Conservation (phyloP, 2,329 filamentous ascomycete genomes). For the Pestalotiopsis sp. region DNA sequence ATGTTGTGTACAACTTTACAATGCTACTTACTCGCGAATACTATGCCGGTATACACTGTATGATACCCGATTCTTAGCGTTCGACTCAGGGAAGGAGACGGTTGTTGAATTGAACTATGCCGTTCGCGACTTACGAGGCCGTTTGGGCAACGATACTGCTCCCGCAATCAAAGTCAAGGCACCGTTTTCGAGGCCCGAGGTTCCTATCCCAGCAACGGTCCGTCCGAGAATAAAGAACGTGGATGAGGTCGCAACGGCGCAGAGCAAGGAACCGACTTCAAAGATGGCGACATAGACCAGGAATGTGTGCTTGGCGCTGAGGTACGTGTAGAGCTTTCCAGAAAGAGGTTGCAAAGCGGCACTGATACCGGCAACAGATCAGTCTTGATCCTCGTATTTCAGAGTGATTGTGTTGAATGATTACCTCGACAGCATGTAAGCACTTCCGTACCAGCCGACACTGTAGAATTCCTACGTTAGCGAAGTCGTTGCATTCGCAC, state of each 20-base stretch:
- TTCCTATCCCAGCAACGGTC: conserved; percentile 46
- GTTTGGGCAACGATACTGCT: conserved; percentile 33
- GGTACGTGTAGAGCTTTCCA: conserved; percentile 46
- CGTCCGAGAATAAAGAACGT: conserved; percentile 48
- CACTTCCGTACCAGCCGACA: conserved; percentile 10
- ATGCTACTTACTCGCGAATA: conserved; percentile 6
- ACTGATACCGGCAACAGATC: background rate
- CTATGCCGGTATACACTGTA: background rate
- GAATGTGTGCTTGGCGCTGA: conserved; percentile 32
- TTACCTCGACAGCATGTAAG: conserved; percentile 9
- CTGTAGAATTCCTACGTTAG: background rate
- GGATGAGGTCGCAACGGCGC: conserved; percentile 42
- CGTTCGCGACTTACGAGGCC: conserved; percentile 25
- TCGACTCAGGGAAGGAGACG: background rate
- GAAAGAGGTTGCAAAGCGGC: conserved; percentile 17
- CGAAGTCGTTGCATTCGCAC: background rate
- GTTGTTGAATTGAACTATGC: background rate
- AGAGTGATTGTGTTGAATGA: background rate
- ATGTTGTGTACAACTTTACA: accelerated
- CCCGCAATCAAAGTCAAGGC: conserved; percentile 45
- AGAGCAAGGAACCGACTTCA: conserved; percentile 49
- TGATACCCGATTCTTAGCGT: background rate
- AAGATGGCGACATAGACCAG: conserved; percentile 39
- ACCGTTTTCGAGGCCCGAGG: conserved; percentile 44
- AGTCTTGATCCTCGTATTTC: background rate